Evolutionary conservation across 2,329 filamentous ascomycete genomes (phyloP), one percentile per base, ranked within the genome.

Genomic region (Neopestalotiopsis rosae): DNA sequence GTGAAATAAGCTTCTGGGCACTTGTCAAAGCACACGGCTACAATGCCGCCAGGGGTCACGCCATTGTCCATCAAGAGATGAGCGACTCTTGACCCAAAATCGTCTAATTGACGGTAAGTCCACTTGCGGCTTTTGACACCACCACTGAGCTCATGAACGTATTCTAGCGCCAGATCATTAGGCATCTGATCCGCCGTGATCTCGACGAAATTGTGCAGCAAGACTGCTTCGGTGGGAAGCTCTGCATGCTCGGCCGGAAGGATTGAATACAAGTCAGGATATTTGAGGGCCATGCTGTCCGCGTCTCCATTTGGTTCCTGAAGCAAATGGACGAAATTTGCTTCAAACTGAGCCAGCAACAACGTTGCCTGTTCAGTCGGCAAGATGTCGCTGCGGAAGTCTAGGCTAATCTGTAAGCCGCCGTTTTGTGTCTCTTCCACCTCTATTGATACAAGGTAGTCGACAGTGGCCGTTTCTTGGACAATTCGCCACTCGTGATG

Each of bases 21-120:
- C 76, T 97, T 97, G 68, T 94, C 90, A 74, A 97, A 97, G 76
- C 92, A 94, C 9, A 95, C 86, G 0, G 90, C 93, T 28, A 97
- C 84, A 4, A 95, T 89, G 32, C 82, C 82, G 0, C 92, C 91
- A 0, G 87, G 82, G 0, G 77, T 71, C 0, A 89, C 80, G 2
- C 84, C 86, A 24, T 84, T 78, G 0, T 78, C 73, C 1, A 83
- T 76, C 1, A 97, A 81, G 13, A 95, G 77, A 66, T 91, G 85
- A 0, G 93, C 93, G 17, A 97, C 86, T 71, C 85, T 87, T 74
- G 97, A 95, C 0, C 91, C 92, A 72, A 91, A 87, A 0, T 84
- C 76, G 72, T 97, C 82, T 0, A 98, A 83, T 69, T 95, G 83
- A n/a, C 76, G 76, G 75, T 95, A 98, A 0, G 88, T 92, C 94